Percentiles rank a stretch among this genome's conserved stretches.
Conservation (phyloP, 2,329 filamentous ascomycete species). For the Cryphonectria naterciae region DNA sequence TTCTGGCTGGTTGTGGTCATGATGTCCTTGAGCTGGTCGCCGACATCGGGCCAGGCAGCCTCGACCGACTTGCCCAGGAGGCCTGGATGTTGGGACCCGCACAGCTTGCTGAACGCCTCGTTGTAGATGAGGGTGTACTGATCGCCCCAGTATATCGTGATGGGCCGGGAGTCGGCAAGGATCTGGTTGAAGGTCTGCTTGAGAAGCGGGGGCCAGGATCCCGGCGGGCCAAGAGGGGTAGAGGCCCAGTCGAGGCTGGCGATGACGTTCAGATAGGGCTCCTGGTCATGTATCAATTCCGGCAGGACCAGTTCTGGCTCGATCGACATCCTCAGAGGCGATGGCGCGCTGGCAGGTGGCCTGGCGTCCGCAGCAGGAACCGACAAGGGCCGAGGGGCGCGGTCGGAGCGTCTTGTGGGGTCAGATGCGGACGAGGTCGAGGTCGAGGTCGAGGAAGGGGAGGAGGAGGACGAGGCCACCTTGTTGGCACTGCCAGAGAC, state of each 20-base stretch:
- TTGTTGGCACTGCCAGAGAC: slow-evolving; percentile 26
- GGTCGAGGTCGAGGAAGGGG: not conserved
- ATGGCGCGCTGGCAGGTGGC: slow-evolving; percentile 19
- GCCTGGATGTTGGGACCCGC: slow-evolving; percentile 66
- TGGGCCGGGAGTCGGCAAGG: slow-evolving; percentile 48
- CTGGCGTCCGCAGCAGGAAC: slow-evolving; percentile 2
- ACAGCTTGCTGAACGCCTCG: slow-evolving; percentile 65
- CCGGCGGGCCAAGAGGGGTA: slow-evolving; percentile 50
- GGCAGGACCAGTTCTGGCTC: slow-evolving; percentile 39
- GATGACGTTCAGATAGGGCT: slow-evolving; percentile 42
- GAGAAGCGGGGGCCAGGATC: slow-evolving; percentile 47
- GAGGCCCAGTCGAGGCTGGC: slow-evolving; percentile 48
- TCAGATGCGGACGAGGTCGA: not conserved
- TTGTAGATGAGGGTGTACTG: slow-evolving; percentile 68
- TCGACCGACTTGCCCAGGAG: slow-evolving; percentile 64
- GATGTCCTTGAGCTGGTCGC: slow-evolving; percentile 42
- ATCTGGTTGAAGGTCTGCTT: slow-evolving; percentile 47
- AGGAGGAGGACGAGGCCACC: slow-evolving; percentile 18
- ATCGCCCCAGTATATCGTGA: slow-evolving; percentile 60
- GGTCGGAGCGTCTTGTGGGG: slow-evolving; percentile 26
- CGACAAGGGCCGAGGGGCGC: slow-evolving; percentile 16
- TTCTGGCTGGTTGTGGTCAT: slow-evolving; percentile 42
- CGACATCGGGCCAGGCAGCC: slow-evolving; percentile 62
- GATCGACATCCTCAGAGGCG: slow-evolving; percentile 32
- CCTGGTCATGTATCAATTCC: slow-evolving; percentile 39